Evolutionary conservation across 768 basidiomycete species (phyloP), one percentile per base, ranked within the genome.

Genomic region (Termitomyces sp.): DNA sequence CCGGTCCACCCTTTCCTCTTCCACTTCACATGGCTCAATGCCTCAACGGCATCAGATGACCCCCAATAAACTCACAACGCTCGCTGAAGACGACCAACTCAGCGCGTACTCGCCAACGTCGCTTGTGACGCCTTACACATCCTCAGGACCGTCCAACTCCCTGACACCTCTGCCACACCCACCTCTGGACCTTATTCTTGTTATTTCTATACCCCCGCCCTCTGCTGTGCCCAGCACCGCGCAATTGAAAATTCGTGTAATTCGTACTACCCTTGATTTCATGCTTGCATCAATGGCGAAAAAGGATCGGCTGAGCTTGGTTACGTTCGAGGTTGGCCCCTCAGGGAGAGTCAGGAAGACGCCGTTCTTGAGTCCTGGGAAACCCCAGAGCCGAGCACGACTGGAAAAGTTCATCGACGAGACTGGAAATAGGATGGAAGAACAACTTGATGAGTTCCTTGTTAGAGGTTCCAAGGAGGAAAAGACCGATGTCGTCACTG

Each of bases 401-500:
- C 78, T 98, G 45, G 80, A 82, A 60, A 86, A 83, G 70, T 96
- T 97, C 71, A 82, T 97, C 40, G 89, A 93, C 57, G 86, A 86
- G 65, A 83, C 92, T 15, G 81, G 76, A 68, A 74, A 52, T 66
- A 73, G 63, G 74, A 68, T 73, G 63, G 79, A 80, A 1, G 80
- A 82, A 29, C 65, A 60, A 36, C 70, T 74, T 59, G 81, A 81
- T 63, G 76, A 81, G 49, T 88, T 87, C 62, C 73, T 89, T 71
- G 85, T 92, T 20, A 80, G 86, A 62, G 86, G 86, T 14, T 86
- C 86, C 61, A 89, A 89, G 70, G 96, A 98, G 17, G 96, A 98
- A 74, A 92, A 95, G 75, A 93, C 93, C 32, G 96, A 97, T 72
- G 96, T 99, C 17, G 94, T 98, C 29, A 96, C 96, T 11, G 97